Evolutionary conservation across 441 rosid genomes (phyloP), one percentile per base, ranked within the genome.

Genomic region (Capsella rubella): DNA sequence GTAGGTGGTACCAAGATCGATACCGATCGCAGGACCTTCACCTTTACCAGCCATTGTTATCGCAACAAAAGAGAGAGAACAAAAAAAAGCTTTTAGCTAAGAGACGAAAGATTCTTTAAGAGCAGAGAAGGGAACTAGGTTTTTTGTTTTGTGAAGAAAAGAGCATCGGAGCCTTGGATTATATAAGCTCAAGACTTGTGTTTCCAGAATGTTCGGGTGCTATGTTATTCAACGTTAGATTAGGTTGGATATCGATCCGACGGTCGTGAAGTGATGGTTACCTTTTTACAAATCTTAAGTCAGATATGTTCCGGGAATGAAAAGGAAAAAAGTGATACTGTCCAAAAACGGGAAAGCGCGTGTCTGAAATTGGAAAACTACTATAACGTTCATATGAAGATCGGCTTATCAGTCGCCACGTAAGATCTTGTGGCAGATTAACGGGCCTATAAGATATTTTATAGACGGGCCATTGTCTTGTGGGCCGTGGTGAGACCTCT

Each of bases 11-110:
- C 88, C 88, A 9, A 85, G 82, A 80, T 85, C 86, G 56, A 85
- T 85, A 28, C 86, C 88, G 58, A 85, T 85, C 11, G 85, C 88
- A 5, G 88, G 86, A 64, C 88, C 88, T 71, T 85, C 89, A 67
- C 89, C 89, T 76, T 85, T 85, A 64, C 84, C 86, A 3, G 73
- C 21, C 78, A 75, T 68, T 52, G 16, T 71, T 39, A 39, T 12
- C 47, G 54, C 35, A 32, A n/a, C 15, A 29, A 5, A 3, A 46
- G 3, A 43, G 15, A 39, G 40, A 37, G 25, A 34, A 34, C 37
- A 9, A 10, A 49, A 32, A 46, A 55, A 40, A 42, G 1, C 25
- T 21, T 29, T 54, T 10, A 27, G 39, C 16, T 7, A 14, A 12
- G 5, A n/a, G 37, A 8, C 3, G 21, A 54, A 55, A n/a, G n/a